Percentiles rank a stretch among this genome's conserved stretches.
Evolutionary conservation across 2,329 filamentous ascomycete genomes (phyloP).

Genomic region (Aspergillus niger): DNA sequence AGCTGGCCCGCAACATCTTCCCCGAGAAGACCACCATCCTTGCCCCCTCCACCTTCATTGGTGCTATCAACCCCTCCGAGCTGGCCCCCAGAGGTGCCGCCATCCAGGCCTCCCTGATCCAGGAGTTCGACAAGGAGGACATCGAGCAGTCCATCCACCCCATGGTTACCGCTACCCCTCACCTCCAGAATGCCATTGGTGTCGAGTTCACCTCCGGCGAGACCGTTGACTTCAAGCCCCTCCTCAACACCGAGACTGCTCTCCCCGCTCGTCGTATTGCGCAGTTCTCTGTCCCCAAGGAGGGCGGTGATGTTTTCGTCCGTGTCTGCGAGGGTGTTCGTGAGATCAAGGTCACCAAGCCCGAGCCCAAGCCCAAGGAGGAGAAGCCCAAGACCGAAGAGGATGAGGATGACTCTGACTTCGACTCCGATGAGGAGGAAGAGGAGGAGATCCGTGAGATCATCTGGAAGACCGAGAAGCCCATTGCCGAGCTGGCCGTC

Average conservation of each 20-base stretch:
- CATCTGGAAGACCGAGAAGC: constrained; percentile 83
- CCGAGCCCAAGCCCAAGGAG: constrained; percentile 72
- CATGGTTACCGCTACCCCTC: constrained; percentile 89
- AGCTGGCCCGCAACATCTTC: constrained; percentile 78
- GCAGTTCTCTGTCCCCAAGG: constrained; percentile 72
- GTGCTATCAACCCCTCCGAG: constrained; percentile 91
- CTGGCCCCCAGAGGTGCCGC: constrained; percentile 85
- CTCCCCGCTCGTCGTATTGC: constrained; percentile 84
- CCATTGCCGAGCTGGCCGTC: constrained; percentile 83
- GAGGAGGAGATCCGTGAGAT: constrained; percentile 89
- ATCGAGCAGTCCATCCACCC: constrained; percentile 96
- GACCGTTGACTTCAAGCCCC: constrained; percentile 72
- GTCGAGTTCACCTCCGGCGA: constrained; percentile 68
- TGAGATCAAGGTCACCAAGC: constrained; percentile 91
- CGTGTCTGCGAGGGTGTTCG: constrained; percentile 84
- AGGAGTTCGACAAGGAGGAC: constrained; percentile 90
- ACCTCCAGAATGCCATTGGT: constrained; percentile 85
- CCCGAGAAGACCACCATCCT: constrained; percentile 74
- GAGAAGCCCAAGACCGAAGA: constrained; percentile 59
- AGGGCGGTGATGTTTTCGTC: constrained; percentile 84
- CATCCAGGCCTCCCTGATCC: constrained; percentile 90
- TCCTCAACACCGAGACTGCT: constrained; percentile 83
- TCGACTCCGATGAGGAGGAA: constrained; percentile 63
- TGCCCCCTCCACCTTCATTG: constrained; percentile 75
- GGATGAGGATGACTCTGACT: constrained; percentile 62